Percentiles rank a stretch among this genome's conserved stretches.
phyloP scores from a whole-genome alignment of 495 filamentous ascomycete genomes.

The Pyrenula massariospora region DNA sequence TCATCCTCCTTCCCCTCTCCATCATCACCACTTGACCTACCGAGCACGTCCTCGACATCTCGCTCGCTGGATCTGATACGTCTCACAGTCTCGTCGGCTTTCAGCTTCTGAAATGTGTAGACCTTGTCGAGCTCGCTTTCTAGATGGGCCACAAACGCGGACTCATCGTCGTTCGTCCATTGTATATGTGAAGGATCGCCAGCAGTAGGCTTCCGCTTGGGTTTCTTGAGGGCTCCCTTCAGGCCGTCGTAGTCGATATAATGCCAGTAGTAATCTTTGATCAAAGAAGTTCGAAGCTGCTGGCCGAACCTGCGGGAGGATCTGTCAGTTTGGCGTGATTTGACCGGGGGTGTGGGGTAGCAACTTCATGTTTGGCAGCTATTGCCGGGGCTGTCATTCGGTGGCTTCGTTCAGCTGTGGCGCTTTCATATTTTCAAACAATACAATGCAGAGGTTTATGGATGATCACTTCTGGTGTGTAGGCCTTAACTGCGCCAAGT shows the following conservation, averaged over 20 bases:
- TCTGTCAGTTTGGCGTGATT: conserved; percentile 17
- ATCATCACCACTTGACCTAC: conserved; percentile 40
- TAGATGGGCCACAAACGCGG: conserved; percentile 71
- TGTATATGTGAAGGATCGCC: conserved; percentile 44
- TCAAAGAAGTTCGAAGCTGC: conserved; percentile 83
- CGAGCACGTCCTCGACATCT: conserved; percentile 80
- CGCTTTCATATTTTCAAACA: conserved; percentile 36
- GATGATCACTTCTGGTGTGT: no score
- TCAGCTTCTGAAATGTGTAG: conserved; percentile 89
- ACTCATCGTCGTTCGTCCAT: conserved; percentile 92
- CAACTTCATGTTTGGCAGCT: conserved; percentile 10
- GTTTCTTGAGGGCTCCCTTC: conserved; percentile 73
- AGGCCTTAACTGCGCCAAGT: no score
- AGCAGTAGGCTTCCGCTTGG: conserved; percentile 40
- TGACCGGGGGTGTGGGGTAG: conserved; percentile 15
- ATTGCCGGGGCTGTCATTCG: no score
- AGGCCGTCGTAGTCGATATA: conserved; percentile 96
- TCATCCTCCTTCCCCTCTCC: conserved; percentile 28
- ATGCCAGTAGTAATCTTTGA: conserved; percentile 91
- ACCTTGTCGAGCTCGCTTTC: conserved; percentile 94
- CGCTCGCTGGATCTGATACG: conserved; percentile 76
- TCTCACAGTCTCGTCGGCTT: conserved; percentile 84
- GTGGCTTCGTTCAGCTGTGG: conserved; percentile 26
- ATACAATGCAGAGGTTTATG: no score
- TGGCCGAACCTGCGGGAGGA: conserved; percentile 77